Evolutionary conservation across 192 early-diverging fungal genomes (phyloP), one percentile per base, ranked within the genome.

Genomic region (Backusella morwellensis): DNA sequence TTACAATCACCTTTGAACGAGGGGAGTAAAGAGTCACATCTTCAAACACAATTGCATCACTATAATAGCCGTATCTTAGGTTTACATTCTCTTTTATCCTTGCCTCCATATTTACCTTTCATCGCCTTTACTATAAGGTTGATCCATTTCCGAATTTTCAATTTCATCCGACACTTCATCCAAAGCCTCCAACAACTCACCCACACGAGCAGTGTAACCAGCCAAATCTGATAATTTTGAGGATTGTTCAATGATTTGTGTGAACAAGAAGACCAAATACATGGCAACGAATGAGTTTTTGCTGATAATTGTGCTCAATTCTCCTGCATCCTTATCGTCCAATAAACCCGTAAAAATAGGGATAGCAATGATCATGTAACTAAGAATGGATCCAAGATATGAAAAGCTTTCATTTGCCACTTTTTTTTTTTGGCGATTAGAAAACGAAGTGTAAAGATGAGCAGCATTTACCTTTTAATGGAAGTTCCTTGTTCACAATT

Each of bases 321-420:
- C 92, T 3, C 88, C 82, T 7, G 89, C 85, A 17, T 89, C 85
- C 34, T 87, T 82, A 74, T 84, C 89, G 74, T 95, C 93, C 81
- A 95, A 97, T 19, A 70, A 71, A n/a, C 95, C 95, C 59, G 82
- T 73, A 74, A 97, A 93, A 29, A 97, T 92, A 17, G 94, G 95
- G 23, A 96, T 88, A 0, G 92, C 91, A 41, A 97, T 90, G 19
- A 95, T 88, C 3, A 93, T 82, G 75, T 96, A 97, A 56, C 92
- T 92, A 12, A 96, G 79, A 4, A 96, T 90, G 0, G 93, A 89
- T 5, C 94, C 94, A 84, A 92, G 82, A 70, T 97, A 97, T 23
- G 89, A 81, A 40, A 93, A 89, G 56, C 86, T 82, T 38, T 90
- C 84, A 23, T 90, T 95, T 41, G 85, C 72, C 68, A 82, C 89